A percentile compares a stretch with the other conserved stretches of the same genome.
phyloP scores from a whole-genome alignment of 805 yeast genomes.

The Wickerhamomyces strasburgensis region DNA sequence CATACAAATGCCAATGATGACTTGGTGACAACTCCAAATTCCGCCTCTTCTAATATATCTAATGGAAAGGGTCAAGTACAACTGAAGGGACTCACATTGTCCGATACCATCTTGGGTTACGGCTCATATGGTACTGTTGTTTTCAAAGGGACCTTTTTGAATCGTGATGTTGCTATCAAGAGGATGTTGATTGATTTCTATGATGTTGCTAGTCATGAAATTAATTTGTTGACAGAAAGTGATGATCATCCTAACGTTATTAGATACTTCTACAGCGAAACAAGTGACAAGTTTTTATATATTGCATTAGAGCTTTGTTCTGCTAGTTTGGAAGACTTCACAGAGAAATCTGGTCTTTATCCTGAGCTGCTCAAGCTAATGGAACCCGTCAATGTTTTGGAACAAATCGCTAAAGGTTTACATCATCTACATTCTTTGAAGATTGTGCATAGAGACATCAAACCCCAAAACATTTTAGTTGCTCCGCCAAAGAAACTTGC shows the following conservation, averaged over 20 bases:
- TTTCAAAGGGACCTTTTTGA: slow-evolving; percentile 83
- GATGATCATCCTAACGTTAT: slow-evolving; percentile 96
- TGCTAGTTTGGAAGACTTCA: slow-evolving; percentile 81
- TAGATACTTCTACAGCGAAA: slow-evolving; percentile 89
- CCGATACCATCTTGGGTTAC: slow-evolving; percentile 80
- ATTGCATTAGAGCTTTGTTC: slow-evolving; percentile 91
- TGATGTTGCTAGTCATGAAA: slow-evolving; percentile 92
- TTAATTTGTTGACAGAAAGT: slow-evolving; percentile 80
- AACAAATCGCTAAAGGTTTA: slow-evolving; percentile 79
- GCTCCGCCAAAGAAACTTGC: slow-evolving; percentile 55
- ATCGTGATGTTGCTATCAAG: slow-evolving; percentile 93
- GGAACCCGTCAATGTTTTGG: slow-evolving; percentile 51
- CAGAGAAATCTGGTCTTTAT: slow-evolving; percentile 46
- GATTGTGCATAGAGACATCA: slow-evolving; percentile 90
- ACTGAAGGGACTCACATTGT: slow-evolving; percentile 52
- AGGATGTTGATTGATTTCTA: slow-evolving; percentile 90
- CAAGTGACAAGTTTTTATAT: slow-evolving; percentile 79
- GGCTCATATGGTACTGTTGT: slow-evolving; percentile 98
- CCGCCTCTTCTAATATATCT: slow-evolving; percentile 2
- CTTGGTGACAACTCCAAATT: slow-evolving; percentile 1
- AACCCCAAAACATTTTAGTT: slow-evolving; percentile 89
- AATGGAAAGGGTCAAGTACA: slow-evolving; percentile 13
- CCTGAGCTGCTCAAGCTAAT: slow-evolving; percentile 35
- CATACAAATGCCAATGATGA: not conserved
- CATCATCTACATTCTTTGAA: slow-evolving; percentile 83